Evolutionary conservation across 1,139 yeast species (phyloP).

Genomic region (Nakaseomyces uthaithaninus): DNA sequence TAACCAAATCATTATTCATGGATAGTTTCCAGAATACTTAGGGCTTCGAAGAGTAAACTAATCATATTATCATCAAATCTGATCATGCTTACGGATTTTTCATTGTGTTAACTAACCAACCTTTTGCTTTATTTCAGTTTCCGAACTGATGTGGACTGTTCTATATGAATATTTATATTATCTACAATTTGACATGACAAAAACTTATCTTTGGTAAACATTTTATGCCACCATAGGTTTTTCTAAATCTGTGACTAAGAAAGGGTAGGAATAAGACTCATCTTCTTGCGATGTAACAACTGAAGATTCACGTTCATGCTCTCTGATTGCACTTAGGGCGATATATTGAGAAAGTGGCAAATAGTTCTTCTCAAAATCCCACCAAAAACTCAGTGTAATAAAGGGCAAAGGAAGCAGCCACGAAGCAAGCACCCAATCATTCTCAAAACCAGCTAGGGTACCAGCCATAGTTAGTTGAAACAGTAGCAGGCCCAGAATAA

Average conservation of each 20-base stretch:
- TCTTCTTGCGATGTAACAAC: constrained; percentile 36
- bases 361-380: constrained; percentile 76
- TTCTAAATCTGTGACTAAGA: constrained; percentile 56
- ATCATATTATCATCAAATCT: too few species aligned
- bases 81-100: too few species aligned
- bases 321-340: constrained; percentile 62
- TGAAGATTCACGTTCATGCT: constrained; percentile 29
- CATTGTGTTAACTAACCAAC: too few species aligned
- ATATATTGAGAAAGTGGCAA: constrained; percentile 76
- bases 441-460: constrained; percentile 64
- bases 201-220: too few species aligned
- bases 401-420: constrained; percentile 69
- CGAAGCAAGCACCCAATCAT: constrained; percentile 68
- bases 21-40: too few species aligned
- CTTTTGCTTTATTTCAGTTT: too few species aligned
- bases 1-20: too few species aligned
- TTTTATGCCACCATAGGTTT: constrained; percentile 44
- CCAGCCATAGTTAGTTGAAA: constrained; percentile 93
- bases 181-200: too few species aligned
- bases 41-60: too few species aligned
- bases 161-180: too few species aligned
- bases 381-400: constrained; percentile 55
- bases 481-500: constrained; percentile 58
- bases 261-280: constrained; percentile 72
- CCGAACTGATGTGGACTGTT: too few species aligned